Conservation (phyloP, 306 rosid genomes). For the Rosa chinensis region DNA sequence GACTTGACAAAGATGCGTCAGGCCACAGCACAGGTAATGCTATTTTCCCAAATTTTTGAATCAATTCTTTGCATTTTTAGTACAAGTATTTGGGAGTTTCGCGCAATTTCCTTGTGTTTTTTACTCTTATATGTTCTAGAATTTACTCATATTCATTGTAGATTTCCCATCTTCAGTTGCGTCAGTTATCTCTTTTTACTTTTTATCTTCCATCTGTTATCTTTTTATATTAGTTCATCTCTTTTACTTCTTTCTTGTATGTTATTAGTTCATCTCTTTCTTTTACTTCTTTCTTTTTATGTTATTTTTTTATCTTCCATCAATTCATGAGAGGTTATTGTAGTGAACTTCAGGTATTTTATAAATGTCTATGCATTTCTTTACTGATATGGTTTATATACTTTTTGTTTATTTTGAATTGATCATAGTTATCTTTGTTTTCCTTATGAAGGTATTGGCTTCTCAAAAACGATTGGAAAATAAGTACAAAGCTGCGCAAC, state of each 20-base stretch:
- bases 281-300: neutral
- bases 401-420: conserved; percentile 12
- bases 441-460: conserved; percentile 71
- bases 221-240: neutral
- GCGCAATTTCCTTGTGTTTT: neutral
- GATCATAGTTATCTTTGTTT: neutral
- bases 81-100: neutral
- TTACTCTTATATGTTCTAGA: neutral
- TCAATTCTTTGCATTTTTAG: neutral
- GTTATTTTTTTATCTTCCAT: too few species aligned
- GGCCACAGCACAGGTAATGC: conserved; percentile 92
- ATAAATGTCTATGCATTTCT: conserved; percentile 2
- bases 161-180: neutral
- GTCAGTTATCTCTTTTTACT: neutral
- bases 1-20: conserved; percentile 97
- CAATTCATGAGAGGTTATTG: neutral
- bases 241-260: neutral
- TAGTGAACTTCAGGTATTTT: conserved; percentile 2
- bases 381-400: neutral
- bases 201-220: neutral
- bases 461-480: conserved; percentile 92
- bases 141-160: neutral
- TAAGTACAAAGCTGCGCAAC: conserved; percentile 79
- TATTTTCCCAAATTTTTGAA: neutral
- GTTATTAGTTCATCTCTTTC: neutral